Evolutionary conservation across 345 rosid species (phyloP), one percentile per base, ranked within the genome.

Genomic region (Brassica juncea): DNA sequence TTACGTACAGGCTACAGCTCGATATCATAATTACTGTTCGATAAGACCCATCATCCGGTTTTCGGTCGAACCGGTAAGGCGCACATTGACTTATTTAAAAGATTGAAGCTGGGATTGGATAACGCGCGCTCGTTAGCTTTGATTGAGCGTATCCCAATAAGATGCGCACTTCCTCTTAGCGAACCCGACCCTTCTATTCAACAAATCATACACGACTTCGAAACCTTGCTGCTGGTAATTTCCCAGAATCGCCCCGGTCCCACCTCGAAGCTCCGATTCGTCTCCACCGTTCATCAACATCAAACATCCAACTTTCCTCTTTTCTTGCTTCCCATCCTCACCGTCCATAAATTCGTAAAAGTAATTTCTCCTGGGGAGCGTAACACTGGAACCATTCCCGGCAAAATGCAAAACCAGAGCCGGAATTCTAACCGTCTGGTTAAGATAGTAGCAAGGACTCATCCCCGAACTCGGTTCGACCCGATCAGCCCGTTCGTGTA

Each of bases 201-300:
- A 87, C 87, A 94, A 71, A 77, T 94, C 99, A 75, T 94, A 94
- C 19, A 92, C 97, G 75, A 92, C 97, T 75, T 94, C 95, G 35
- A 94, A 92, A 2, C 99, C 99, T 81, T 94, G 99, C 28, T 94
- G 99, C 81, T 94, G 99, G 39, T 89, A 94, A 75, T 94, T 94
- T 16, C 98, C 98, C 0, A 94, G 34, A 1, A 87, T 89, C 0
- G 86, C 99, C 11, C 88, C 97, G 2, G 99, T 92, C 69, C 97
- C 99, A 75, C 92, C 97, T 0, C 67, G 76, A 74, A 88, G 73
- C 76, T 94, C 99, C 6, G 77, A 66, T 37, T 92, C 99, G 75
- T 87, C 94, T 21, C 99, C 97, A 8, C 93, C 94, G 91, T 92
- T 87, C 97, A 94, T 89, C 85, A 94, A 35, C 98, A 92, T 94